phyloP scores from a whole-genome alignment of 2,329 filamentous ascomycete genomes.

The Triangularia verruculosa region DNA sequence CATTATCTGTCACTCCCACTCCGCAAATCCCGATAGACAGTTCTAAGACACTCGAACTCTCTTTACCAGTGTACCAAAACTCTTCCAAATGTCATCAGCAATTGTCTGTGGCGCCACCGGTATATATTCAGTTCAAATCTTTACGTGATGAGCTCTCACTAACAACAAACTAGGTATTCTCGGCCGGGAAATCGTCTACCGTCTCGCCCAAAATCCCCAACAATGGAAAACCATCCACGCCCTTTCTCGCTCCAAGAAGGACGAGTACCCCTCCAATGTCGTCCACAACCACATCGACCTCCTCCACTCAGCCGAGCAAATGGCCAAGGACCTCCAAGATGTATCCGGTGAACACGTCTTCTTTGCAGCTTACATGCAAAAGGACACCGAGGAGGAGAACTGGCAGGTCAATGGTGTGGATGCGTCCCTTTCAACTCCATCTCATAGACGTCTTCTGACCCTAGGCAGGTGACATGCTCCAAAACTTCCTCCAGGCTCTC shows the following conservation, averaged over 20 bases:
- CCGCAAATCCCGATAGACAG: background rate
- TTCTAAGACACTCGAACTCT: background rate
- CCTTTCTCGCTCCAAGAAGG: slow-evolving; percentile 29
- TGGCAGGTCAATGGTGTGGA: slow-evolving; percentile 31
- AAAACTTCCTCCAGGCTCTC: slow-evolving; percentile 47
- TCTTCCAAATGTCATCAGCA: slow-evolving; percentile 18
- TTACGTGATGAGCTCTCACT: background rate
- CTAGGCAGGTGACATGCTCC: slow-evolving; percentile 40
- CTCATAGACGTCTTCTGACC: background rate
- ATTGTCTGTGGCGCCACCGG: slow-evolving; percentile 24
- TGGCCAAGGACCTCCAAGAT: slow-evolving; percentile 27
- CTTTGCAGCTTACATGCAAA: slow-evolving; percentile 29
- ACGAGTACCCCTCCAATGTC: slow-evolving; percentile 23
- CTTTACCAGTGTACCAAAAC: background rate
- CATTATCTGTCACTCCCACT: background rate
- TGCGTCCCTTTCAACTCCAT: background rate
- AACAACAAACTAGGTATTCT: slow-evolving; percentile 25
- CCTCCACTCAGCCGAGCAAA: slow-evolving; percentile 24
- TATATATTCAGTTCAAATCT: background rate
- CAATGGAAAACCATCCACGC: slow-evolving; percentile 28
- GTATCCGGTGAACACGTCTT: slow-evolving; percentile 29
- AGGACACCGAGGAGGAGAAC: slow-evolving; percentile 27
- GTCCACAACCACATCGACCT: slow-evolving; percentile 28
- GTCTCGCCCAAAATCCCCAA: slow-evolving; percentile 16
- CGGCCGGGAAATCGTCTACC: slow-evolving; percentile 29